A percentile compares a stretch with the other conserved stretches of the same genome.
Evolutionary conservation across 1,139 yeast genomes (phyloP).

Genomic region (Blastobotrys capitulatus): DNA sequence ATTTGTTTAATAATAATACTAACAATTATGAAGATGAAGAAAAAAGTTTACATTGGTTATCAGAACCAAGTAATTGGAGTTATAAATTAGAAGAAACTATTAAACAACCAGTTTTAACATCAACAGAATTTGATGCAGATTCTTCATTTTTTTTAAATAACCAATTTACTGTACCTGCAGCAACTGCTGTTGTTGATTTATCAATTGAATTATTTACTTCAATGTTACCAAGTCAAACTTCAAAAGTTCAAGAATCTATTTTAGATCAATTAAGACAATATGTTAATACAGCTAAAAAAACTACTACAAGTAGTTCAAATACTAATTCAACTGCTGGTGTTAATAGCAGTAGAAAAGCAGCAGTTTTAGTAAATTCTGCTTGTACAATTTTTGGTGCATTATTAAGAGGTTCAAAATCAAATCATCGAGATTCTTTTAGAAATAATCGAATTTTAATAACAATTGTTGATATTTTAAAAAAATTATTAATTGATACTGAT

Average conservation of each 20-base stretch:
- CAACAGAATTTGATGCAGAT: slow-evolving; percentile 29
- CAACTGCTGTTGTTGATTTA: slow-evolving; percentile 56
- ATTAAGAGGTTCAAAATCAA: slow-evolving; percentile 8
- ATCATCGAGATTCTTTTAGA: slow-evolving; percentile 17
- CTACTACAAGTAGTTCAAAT: slow-evolving; percentile 21
- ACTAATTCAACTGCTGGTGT: slow-evolving; percentile 22
- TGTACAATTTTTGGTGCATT: slow-evolving; percentile 11
- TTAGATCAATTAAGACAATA: slow-evolving; percentile 71
- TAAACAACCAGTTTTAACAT: slow-evolving; percentile 21
- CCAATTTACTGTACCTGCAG: slow-evolving; percentile 24
- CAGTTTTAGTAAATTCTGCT: slow-evolving; percentile 28
- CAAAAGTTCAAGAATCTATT: slow-evolving; percentile 79
- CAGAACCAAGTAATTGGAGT: slow-evolving; percentile 21
- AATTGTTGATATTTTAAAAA: slow-evolving; percentile 53
- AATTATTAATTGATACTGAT: slow-evolving; percentile 37
- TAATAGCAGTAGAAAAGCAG: slow-evolving; percentile 7
- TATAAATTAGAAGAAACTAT: slow-evolving; percentile 21
- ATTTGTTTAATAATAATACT: not conserved
- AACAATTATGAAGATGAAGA: slow-evolving; percentile 16
- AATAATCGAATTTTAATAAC: slow-evolving; percentile 37
- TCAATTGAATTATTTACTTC: slow-evolving; percentile 72
- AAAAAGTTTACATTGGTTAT: slow-evolving; percentile 27
- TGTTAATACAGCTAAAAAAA: slow-evolving; percentile 9
- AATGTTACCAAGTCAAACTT: slow-evolving; percentile 67
- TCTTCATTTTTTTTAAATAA: slow-evolving; percentile 11